Evolutionary conservation across 345 rosid species (phyloP).

Genomic region (Schrenkiella parvula): DNA sequence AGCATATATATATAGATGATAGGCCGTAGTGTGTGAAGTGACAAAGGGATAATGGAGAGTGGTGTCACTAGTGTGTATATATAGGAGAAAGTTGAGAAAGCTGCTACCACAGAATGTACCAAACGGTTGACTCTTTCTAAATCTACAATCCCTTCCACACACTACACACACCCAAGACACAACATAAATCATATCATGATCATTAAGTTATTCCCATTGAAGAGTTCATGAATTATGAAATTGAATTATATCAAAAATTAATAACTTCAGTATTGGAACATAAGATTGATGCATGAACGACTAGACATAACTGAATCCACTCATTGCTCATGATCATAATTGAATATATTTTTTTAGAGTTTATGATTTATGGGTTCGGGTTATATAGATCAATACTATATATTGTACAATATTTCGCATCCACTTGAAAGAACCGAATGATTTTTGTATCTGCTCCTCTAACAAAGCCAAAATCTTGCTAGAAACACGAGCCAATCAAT

Average conservation of each 20-base stretch:
- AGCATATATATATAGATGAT: not conserved
- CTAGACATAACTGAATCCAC: not conserved
- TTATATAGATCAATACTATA: not conserved
- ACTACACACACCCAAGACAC: not conserved
- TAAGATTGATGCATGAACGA: not conserved
- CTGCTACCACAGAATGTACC: constrained; percentile 7
- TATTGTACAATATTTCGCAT: not conserved
- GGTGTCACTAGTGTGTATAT: constrained; percentile 16
- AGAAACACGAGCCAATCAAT: constrained; percentile 19
- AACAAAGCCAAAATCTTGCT: not conserved
- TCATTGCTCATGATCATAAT: not conserved
- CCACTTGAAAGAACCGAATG: not conserved
- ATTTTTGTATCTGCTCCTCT: not conserved
- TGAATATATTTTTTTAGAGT: too few relatives aligned
- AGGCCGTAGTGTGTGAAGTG: constrained; percentile 2
- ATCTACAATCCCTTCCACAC: constrained; percentile 20
- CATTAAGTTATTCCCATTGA: not conserved
- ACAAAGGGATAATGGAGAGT: constrained; percentile 8
- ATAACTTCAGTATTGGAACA: not conserved
- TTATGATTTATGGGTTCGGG: not conserved
- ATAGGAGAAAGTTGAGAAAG: constrained; percentile 14
- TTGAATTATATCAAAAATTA: not conserved
- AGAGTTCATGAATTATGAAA: not conserved
- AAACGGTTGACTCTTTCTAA: constrained; percentile 29
- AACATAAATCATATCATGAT: not conserved